phyloP scores from a whole-genome alignment of 1,284 basidiomycete species.

The Ganoderma lucidum region DNA sequence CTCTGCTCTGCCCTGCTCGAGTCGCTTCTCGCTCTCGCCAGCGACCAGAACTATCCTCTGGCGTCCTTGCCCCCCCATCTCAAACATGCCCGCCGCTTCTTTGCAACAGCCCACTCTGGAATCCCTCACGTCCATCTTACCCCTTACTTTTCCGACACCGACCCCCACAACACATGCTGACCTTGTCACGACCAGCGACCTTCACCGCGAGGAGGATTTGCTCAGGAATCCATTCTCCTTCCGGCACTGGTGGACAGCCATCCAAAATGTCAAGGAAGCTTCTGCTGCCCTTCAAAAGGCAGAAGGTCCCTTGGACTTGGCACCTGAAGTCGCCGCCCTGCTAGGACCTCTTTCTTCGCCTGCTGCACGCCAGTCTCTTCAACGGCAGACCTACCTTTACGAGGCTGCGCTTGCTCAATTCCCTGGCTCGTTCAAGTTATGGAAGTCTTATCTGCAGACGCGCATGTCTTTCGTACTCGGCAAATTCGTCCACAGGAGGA shows the following conservation, averaged over 20 bases:
- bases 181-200: constrained; percentile 80
- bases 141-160: constrained; percentile 87
- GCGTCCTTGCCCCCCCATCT: background rate
- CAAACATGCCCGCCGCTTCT: constrained; percentile 60
- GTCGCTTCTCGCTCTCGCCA: constrained; percentile 9
- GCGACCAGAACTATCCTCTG: constrained; percentile 8
- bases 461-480: constrained; percentile 91
- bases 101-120: constrained; percentile 44
- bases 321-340: constrained; percentile 57
- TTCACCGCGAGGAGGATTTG: constrained; percentile 95
- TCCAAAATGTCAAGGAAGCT: constrained; percentile 79
- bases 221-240: constrained; percentile 92
- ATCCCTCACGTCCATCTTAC: constrained; percentile 70
- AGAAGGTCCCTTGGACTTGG: constrained; percentile 55
- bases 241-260: constrained; percentile 91
- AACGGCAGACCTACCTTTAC: constrained; percentile 89
- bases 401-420: constrained; percentile 92
- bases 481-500: constrained; percentile 72
- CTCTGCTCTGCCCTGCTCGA: background rate
- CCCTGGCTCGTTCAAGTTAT: constrained; percentile 91
- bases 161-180: constrained; percentile 81
- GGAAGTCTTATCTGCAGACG: constrained; percentile 91
- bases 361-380: constrained; percentile 77
- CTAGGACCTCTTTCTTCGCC: constrained; percentile 82
- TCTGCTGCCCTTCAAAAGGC: constrained; percentile 64